Evolutionary conservation across 2,329 filamentous ascomycete genomes (phyloP), one percentile per base, ranked within the genome.

Genomic region (Pestalotiopsis sp.): DNA sequence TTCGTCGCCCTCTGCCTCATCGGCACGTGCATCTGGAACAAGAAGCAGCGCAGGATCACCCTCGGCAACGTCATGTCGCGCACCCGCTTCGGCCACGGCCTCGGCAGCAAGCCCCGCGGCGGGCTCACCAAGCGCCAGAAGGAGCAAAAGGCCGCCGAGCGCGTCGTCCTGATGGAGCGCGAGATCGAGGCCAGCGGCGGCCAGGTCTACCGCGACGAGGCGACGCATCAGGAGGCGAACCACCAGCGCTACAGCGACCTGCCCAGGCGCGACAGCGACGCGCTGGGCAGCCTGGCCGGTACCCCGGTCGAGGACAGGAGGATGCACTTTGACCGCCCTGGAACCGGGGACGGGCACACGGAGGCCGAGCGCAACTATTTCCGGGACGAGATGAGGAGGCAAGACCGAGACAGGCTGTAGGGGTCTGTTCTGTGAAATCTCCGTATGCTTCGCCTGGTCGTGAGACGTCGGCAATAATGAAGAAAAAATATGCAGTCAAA

Each of bases 1-100:
- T 79, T 83, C 73, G 77, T 86, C 66, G 61, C 79, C 56, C 68
- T 88, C 62, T 78, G 85, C 70, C 68, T 88, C 72, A 57, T 89
- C 78, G 81, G 90, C 77, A 75, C 89, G 77, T 82, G 85, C 79
- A 66, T 90, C 81, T 88, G 83, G 81, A 86, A 88, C 77, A 80
- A 82, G 66, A 81, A 83, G 72, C 77, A 80, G n/a, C 82, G 86
- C 67, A 75, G 75, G 68, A 86, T 89, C 68, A 77, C 78, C 4
- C 73, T 89, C 60, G 85, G 84, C 65, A 85, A 83, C 72, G 78
- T 88, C 77, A 85, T 87, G 81, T 79, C 82, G 71, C 81, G 84
- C 64, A 71, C 71, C 56, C 76, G 81, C 39, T 73, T 80, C 70
- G 82, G 85, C 55, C 85, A 85, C 75, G 82, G 83, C 68, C 77